These are phyloP conservation scores for Calonectria montana DNA, from an alignment of 2,329 filamentous ascomycete species.

Conservation along the genomic window DNA sequence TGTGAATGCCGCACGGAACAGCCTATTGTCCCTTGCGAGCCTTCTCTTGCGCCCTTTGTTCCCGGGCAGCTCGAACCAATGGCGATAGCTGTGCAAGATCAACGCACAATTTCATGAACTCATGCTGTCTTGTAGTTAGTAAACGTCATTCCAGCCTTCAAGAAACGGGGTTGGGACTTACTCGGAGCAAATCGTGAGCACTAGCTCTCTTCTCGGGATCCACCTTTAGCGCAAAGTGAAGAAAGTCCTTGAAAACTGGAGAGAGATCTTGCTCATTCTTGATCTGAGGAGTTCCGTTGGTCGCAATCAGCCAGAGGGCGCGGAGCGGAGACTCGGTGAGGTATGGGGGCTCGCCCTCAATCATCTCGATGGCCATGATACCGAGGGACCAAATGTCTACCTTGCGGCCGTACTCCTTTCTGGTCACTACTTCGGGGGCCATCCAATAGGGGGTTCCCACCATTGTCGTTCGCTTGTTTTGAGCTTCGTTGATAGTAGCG, in stretches of 20 bases:
- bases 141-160: neutral
- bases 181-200: constrained; percentile 91
- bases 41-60: constrained; percentile 88
- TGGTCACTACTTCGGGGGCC: constrained; percentile 96
- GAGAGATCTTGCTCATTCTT: constrained; percentile 91
- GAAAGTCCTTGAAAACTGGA: constrained; percentile 87
- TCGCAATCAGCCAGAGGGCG: constrained; percentile 95
- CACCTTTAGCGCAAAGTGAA: constrained; percentile 93
- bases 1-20: constrained; percentile 26
- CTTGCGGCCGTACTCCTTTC: constrained; percentile 98
- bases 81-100: constrained; percentile 83
- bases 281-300: constrained; percentile 93
- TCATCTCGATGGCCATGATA: constrained; percentile 99
- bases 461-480: constrained; percentile 99
- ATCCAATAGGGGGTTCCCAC: constrained; percentile 99
- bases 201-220: constrained; percentile 97
- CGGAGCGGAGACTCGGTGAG: constrained; percentile 93
- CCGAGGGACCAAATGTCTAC: constrained; percentile 99
- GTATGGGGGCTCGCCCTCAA: constrained; percentile 97
- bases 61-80: constrained; percentile 85
- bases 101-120: constrained; percentile 82
- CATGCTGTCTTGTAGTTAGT: constrained; percentile 66
- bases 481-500: constrained; percentile 96
- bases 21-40: constrained; percentile 68
- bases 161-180: constrained; percentile 64